Evolutionary conservation across 106 monocot genomes (phyloP).

Genomic region (Dendrobium catenatum): DNA sequence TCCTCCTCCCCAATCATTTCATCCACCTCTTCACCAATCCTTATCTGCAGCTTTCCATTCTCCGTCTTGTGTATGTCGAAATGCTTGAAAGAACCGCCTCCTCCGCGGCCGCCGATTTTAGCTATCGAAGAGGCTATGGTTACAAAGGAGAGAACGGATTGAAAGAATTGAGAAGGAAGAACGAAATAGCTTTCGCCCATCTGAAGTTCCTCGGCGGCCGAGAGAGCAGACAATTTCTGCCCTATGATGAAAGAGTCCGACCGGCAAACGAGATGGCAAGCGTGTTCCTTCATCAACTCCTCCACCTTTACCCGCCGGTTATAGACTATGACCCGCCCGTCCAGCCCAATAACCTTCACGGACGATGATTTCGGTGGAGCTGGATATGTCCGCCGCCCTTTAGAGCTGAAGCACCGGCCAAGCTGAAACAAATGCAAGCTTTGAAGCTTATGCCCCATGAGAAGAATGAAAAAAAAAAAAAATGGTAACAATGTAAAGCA

Average conservation of each 20-base stretch:
- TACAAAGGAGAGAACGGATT: constrained; percentile 78
- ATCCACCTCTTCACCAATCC: constrained; percentile 33
- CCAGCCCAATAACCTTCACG: constrained; percentile 31
- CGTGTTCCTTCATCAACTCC: constrained; percentile 50
- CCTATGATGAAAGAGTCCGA: constrained; percentile 75
- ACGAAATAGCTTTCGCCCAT: constrained; percentile 71
- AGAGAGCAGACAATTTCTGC: constrained; percentile 48
- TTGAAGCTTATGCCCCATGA: no score
- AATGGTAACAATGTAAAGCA: no score
- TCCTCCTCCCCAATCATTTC: not conserved
- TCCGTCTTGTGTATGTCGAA: constrained; percentile 55
- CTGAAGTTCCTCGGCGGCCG: constrained; percentile 37
- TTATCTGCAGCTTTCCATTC: constrained; percentile 47
- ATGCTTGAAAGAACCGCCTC: not conserved
- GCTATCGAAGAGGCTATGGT: constrained; percentile 35
- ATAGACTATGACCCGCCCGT: constrained; percentile 48
- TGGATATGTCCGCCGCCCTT: not conserved
- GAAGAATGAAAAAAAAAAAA: no score
- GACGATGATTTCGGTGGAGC: not conserved
- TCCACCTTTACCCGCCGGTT: constrained; percentile 25
- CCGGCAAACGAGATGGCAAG: constrained; percentile 58
- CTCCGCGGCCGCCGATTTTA: not conserved
- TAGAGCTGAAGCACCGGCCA: not conserved
- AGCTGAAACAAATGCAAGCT: not conserved
- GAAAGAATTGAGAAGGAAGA: constrained; percentile 72